Conservation (phyloP, 2,329 filamentous ascomycete species). For the Paradendryphiella salina region DNA sequence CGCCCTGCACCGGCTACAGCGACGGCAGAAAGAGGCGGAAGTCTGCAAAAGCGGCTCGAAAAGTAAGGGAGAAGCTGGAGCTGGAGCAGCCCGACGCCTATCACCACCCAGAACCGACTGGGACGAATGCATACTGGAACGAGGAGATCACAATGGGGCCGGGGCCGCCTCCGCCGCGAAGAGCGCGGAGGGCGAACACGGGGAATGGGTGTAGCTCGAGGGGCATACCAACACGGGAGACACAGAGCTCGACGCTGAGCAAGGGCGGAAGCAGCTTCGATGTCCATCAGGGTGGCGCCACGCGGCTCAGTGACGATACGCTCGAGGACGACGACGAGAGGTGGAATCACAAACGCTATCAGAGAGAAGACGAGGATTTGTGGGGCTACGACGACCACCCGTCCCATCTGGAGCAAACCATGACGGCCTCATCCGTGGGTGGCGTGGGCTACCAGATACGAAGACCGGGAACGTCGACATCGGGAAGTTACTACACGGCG, state of each 20-base stretch:
- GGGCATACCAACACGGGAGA: conserved; percentile 61
- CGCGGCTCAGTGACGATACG: conserved; percentile 42
- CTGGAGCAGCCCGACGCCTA: conserved; percentile 74
- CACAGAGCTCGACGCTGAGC: conserved; percentile 55
- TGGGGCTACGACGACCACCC: conserved; percentile 67
- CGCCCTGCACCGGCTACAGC: conserved; percentile 73
- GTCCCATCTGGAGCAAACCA: conserved; percentile 37
- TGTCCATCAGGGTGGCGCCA: conserved; percentile 26
- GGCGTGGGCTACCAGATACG: conserved; percentile 23
- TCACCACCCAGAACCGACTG: conserved; percentile 78
- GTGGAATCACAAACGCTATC: conserved; percentile 79
- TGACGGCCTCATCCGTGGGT: conserved; percentile 39
- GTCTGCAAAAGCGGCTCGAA: conserved; percentile 68
- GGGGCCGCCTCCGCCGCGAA: conserved; percentile 66
- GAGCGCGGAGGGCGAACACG: conserved; percentile 60
- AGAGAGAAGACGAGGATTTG: conserved; percentile 84
- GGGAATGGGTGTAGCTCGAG: conserved; percentile 51
- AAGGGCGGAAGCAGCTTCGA: conserved; percentile 48
- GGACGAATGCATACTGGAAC: conserved; percentile 85
- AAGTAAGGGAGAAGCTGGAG: conserved; percentile 66
- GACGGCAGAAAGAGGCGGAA: conserved; percentile 71
- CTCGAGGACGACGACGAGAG: conserved; percentile 50
- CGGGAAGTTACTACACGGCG: conserved; percentile 44
- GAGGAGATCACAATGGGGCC: conserved; percentile 86
- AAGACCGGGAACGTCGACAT: conserved; percentile 37